phyloP scores from a whole-genome alignment of 805 yeast genomes.

The Zygosaccharomyces rouxii region DNA sequence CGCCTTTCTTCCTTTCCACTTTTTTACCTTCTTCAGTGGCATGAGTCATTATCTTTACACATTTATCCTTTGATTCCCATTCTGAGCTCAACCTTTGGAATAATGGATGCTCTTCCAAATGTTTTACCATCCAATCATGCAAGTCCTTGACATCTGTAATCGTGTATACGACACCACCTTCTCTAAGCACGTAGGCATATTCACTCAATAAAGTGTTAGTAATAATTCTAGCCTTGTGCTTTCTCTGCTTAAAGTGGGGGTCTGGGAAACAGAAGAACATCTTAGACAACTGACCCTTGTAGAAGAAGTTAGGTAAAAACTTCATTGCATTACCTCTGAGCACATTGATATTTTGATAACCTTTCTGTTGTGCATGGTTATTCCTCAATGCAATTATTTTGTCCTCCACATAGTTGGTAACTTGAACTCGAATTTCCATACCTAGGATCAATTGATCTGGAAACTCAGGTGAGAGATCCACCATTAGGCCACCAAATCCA shows the following conservation, averaged over 20 bases:
- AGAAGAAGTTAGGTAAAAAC: slow-evolving; percentile 89
- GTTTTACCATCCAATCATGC: slow-evolving; percentile 95
- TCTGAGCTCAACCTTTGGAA: slow-evolving; percentile 74
- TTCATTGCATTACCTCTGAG: slow-evolving; percentile 96
- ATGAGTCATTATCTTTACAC: slow-evolving; percentile 82
- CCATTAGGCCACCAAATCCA: slow-evolving; percentile 91
- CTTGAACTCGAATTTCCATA: slow-evolving; percentile 97
- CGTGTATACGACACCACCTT: slow-evolving; percentile 86
- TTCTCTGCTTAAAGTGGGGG: slow-evolving; percentile 96
- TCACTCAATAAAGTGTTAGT: slow-evolving; percentile 86
- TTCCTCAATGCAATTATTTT: slow-evolving; percentile 82
- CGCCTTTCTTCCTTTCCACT: slow-evolving; percentile 85
- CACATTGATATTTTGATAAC: slow-evolving; percentile 81
- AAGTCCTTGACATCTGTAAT: slow-evolving; percentile 93
- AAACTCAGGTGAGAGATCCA: slow-evolving; percentile 71
- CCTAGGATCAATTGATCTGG: slow-evolving; percentile 78
- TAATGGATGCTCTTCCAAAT: slow-evolving; percentile 84
- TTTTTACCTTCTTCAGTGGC: slow-evolving; percentile 99
- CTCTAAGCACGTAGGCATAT: slow-evolving; percentile 83
- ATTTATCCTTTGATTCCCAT: slow-evolving; percentile 75
- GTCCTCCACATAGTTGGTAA: slow-evolving; percentile 94
- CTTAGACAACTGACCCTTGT: slow-evolving; percentile 74
- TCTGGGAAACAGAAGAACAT: slow-evolving; percentile 99
- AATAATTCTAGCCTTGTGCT: slow-evolving; percentile 94
- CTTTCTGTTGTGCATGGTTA: slow-evolving; percentile 31